Evolutionary conservation across 257 asterid species (phyloP).

Genomic region (Nicotiana undulata): DNA sequence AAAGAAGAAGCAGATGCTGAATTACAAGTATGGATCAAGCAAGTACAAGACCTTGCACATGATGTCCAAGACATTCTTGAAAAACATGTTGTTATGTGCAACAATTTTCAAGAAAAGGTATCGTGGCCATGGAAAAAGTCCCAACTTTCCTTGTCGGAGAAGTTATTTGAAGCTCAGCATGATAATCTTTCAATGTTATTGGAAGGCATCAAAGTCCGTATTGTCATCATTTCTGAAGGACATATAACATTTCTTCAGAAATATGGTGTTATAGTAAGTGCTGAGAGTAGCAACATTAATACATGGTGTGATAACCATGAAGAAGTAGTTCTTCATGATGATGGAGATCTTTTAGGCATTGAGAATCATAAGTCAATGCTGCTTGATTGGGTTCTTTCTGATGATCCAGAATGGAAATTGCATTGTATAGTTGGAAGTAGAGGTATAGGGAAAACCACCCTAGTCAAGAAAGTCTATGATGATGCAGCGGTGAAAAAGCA

Average conservation of each 20-base stretch:
- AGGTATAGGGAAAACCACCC: slow-evolving; percentile 28
- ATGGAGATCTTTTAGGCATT: slow-evolving; percentile 20
- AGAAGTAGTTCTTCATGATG: slow-evolving; percentile 8
- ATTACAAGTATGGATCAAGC: slow-evolving; percentile 28
- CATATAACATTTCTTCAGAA: slow-evolving; percentile 3
- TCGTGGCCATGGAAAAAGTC: background rate
- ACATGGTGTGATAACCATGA: background rate
- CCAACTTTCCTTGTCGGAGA: background rate
- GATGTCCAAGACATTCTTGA: slow-evolving; percentile 36
- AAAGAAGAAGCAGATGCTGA: slow-evolving; percentile 19
- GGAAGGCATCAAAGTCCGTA: background rate
- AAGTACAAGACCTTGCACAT: slow-evolving; percentile 29
- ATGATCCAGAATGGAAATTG: slow-evolving; percentile 6
- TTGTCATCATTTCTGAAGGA: background rate
- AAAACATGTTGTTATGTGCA: slow-evolving; percentile 6
- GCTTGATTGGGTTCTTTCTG: slow-evolving; percentile 1
- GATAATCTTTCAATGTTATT: slow-evolving; percentile 2
- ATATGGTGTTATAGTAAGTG: background rate
- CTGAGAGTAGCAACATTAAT: background rate
- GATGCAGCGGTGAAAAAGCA: slow-evolving; percentile 4
- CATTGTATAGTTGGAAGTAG: slow-evolving; percentile 22
- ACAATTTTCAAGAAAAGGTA: background rate
- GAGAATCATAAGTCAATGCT: slow-evolving; percentile 13
- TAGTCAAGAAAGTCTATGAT: slow-evolving; percentile 16
- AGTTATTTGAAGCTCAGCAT: slow-evolving; percentile 4